A percentile compares a stretch with the other conserved stretches of the same genome.
Conservation (phyloP, 306 rosid species). For the Dalbergia cochinchinensis region DNA sequence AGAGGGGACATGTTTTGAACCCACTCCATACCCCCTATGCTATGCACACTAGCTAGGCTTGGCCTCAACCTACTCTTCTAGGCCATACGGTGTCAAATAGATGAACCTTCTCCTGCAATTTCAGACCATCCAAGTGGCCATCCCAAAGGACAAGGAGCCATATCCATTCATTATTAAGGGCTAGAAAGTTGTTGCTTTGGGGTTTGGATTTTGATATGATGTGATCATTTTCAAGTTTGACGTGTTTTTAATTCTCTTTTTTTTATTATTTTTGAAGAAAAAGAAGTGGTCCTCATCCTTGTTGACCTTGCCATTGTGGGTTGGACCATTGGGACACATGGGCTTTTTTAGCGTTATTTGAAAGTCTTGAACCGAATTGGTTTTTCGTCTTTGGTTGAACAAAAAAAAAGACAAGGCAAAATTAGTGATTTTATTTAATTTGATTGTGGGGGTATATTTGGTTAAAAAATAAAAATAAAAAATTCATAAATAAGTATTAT, state of each 20-base stretch:
- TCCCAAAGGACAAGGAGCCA: slow-evolving; percentile 19
- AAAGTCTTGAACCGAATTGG: neutral
- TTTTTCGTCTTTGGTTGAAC: neutral
- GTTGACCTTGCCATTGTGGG: slow-evolving; percentile 6
- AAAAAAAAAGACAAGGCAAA: too few species aligned
- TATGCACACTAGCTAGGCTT: neutral
- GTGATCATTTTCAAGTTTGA: neutral
- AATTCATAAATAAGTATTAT: too few species aligned
- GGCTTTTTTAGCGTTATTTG: neutral
- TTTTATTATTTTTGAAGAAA: too few species aligned
- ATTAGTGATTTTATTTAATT: neutral
- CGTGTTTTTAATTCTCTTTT: too few species aligned
- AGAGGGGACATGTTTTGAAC: slow-evolving; percentile 31
- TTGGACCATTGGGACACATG: slow-evolving; percentile 50
- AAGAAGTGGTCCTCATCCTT: slow-evolving; percentile 43
- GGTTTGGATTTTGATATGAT: neutral
- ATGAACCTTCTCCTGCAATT: slow-evolving; percentile 20
- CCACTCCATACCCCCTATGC: slow-evolving; percentile 2
- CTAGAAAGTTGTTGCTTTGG: neutral
- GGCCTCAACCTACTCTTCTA: slow-evolving; percentile 43
- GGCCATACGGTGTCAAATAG: neutral
- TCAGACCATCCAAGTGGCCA: slow-evolving; percentile 39
- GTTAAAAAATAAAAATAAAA: too few species aligned
- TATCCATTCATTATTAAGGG: neutral
- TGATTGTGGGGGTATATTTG: too few species aligned